Evolutionary conservation across 2,329 filamentous ascomycete species (phyloP).

Genomic region (Uncinocarpus reesii): DNA sequence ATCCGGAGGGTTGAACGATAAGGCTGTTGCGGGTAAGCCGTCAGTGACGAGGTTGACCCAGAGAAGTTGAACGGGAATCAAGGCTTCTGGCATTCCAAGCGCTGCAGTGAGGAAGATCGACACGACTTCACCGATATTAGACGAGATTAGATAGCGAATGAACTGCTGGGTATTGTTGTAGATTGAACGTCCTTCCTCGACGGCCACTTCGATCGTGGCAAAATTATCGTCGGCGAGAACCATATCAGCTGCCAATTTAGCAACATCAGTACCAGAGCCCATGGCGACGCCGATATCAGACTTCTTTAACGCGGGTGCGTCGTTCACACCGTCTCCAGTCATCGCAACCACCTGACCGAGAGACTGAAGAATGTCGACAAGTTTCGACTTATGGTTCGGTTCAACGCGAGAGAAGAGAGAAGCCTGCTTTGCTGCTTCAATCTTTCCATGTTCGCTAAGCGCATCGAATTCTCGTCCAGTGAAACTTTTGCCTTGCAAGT

Average conservation of each 20-base stretch:
- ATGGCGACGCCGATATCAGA: slow-evolving; percentile 98
- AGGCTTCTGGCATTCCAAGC: slow-evolving; percentile 90
- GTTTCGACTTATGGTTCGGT: slow-evolving; percentile 90
- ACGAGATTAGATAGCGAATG: slow-evolving; percentile 97
- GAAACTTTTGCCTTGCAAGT: slow-evolving; percentile 83
- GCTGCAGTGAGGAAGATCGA: slow-evolving; percentile 97
- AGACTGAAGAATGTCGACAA: slow-evolving; percentile 91
- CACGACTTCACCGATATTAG: slow-evolving; percentile 97
- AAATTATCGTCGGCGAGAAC: slow-evolving; percentile 98
- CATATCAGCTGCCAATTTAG: slow-evolving; percentile 96
- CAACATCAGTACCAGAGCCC: slow-evolving; percentile 95
- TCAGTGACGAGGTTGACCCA: slow-evolving; percentile 99
- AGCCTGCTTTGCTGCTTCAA: slow-evolving; percentile 72
- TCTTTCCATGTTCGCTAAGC: slow-evolving; percentile 65
- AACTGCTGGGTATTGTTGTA: slow-evolving; percentile 99
- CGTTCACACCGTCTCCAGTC: slow-evolving; percentile 98
- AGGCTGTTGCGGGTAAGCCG: slow-evolving; percentile 85
- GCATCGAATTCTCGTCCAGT: slow-evolving; percentile 92
- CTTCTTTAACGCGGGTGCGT: slow-evolving; percentile 95
- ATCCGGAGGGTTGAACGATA: slow-evolving; percentile 98
- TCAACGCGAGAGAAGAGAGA: slow-evolving; percentile 95
- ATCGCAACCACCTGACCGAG: slow-evolving; percentile 93
- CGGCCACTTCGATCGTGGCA: slow-evolving; percentile 88
- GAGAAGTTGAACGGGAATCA: slow-evolving; percentile 92
- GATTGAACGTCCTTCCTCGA: slow-evolving; percentile 94